Base-by-base conservation (phyloP, 1,284 basidiomycete species). In the Hemileia vastatrix region DNA sequence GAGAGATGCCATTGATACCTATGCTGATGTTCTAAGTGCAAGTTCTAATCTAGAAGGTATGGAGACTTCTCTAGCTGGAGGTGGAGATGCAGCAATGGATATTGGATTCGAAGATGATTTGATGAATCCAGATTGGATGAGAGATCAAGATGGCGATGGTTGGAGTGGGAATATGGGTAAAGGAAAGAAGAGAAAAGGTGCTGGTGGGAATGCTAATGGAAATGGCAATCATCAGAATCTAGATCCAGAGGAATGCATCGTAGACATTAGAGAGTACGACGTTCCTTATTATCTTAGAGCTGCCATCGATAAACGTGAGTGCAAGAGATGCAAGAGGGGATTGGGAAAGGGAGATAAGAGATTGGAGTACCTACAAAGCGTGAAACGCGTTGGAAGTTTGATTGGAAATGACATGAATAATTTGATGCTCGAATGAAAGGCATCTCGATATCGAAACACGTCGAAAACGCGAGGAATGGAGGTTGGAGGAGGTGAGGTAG, bases 211-310 rank as follows among this genome's bases (percentile, higher is more conserved):
- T 19, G 21, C 27, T 13, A 44, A 67, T 6, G 36, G 36, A 11
- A 15, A 15, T 11, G 15, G 11, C 8, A 9, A 15, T 11, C 36
- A 11, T 15, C 8, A 40, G 36, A 40, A 40, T 40, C 63, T 69
- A n/a, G 71, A 70, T 33, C 66, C 74, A 8, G 69, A 72, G 19
- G 70, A 75, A 49, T 72, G 72, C 54, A 69, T 76, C 49, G 66
- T 69, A n/a, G 73, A 72, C 61, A 66, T 76, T 49, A 68, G 71
- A 18, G 74, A 76, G 64, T 76, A 76, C 66, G 74, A 76, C 59
- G 71, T 76, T 27, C 74, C 73, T 13, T 76, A 76, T 65, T 75
- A 76, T 62, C 67, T 76, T 23, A 73, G 74, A 27, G 71, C 75
- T n/a, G 74, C 74, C 27, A 76, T 76, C 57, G 74, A 76, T 54